A percentile compares a stretch with the other conserved stretches of the same genome.
Evolutionary conservation across 1,284 basidiomycete species (phyloP).

Genomic region (Termitomyces sp.): DNA sequence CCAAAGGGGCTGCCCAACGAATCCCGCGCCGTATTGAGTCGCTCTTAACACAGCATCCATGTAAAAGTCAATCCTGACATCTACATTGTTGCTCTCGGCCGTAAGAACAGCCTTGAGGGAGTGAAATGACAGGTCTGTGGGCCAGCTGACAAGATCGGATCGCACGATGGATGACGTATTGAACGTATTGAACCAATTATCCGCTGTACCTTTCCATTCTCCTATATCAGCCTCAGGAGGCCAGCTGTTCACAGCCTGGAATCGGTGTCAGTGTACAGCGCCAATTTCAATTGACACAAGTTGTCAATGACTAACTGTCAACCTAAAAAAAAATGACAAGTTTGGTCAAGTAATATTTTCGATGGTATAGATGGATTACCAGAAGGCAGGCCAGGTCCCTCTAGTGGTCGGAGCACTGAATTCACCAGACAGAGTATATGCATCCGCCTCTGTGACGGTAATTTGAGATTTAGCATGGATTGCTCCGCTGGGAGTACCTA

Average conservation of each 20-base stretch:
- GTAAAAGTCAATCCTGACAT: slow-evolving; percentile 36
- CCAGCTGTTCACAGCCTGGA: slow-evolving; percentile 36
- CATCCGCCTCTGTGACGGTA: slow-evolving; percentile 30
- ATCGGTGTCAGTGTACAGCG: neutral
- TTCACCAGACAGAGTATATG: slow-evolving; percentile 36
- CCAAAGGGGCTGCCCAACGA: slow-evolving; percentile 35
- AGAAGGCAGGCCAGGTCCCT: slow-evolving; percentile 43
- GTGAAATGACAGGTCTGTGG: slow-evolving; percentile 38
- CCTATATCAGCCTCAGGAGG: slow-evolving; percentile 40
- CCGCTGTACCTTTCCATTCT: slow-evolving; percentile 40
- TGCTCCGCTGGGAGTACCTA: slow-evolving; percentile 26
- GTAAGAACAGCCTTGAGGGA: slow-evolving; percentile 36
- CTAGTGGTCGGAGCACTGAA: slow-evolving; percentile 35
- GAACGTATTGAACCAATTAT: slow-evolving; percentile 43
- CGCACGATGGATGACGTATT: slow-evolving; percentile 36
- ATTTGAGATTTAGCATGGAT: slow-evolving; percentile 39
- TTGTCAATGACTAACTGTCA: slow-evolving; percentile 23
- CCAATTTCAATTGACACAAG: neutral
- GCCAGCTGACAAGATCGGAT: slow-evolving; percentile 36
- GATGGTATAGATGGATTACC: slow-evolving; percentile 18
- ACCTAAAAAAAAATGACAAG: slow-evolving; percentile 17
- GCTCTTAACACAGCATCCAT: slow-evolving; percentile 32
- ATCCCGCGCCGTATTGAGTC: slow-evolving; percentile 35
- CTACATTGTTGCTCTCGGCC: slow-evolving; percentile 30
- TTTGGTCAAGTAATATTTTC: neutral